Percentiles rank a stretch among this genome's conserved stretches.
Conservation (phyloP, 2,329 filamentous ascomycete genomes). For the Dactylonectria estremocensis region DNA sequence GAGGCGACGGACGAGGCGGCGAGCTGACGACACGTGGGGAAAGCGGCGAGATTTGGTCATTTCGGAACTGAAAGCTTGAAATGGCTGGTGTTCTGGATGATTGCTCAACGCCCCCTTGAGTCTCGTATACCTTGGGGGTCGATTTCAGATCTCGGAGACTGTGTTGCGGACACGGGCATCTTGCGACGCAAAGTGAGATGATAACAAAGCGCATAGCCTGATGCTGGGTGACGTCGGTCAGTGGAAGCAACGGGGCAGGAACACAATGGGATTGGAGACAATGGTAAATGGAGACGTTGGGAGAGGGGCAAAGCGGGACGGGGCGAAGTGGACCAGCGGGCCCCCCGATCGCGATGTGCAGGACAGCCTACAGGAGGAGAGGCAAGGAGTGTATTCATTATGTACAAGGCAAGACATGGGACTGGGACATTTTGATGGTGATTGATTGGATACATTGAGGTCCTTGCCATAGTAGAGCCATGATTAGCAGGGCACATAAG, state of each 20-base stretch:
- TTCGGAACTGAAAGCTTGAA: conserved; percentile 23
- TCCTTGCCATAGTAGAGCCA: conserved; percentile 24
- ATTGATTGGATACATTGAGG: conserved; percentile 5
- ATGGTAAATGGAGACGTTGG: conserved; percentile 13
- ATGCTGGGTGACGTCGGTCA: conserved; percentile 32
- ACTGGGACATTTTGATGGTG: not conserved
- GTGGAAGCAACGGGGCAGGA: conserved; percentile 17
- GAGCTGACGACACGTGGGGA: not conserved
- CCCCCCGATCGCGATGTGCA: conserved; percentile 27
- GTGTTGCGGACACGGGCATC: conserved; percentile 31
- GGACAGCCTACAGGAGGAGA: not conserved
- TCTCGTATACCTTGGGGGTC: conserved; percentile 10
- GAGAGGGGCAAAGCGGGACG: conserved; percentile 29
- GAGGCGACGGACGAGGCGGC: conserved; percentile 18
- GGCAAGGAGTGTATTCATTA: not conserved
- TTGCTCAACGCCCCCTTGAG: conserved; percentile 8
- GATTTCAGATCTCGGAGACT: conserved; percentile 36
- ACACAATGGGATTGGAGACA: conserved; percentile 10
- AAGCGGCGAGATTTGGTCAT: conserved; percentile 27
- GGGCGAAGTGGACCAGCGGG: conserved; percentile 30
- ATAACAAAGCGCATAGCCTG: conserved; percentile 30
- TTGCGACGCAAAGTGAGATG: conserved; percentile 35
- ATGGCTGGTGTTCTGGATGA: conserved; percentile 12
- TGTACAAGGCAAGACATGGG: not conserved
- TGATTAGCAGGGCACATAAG: conserved; percentile 8